These are phyloP conservation scores for Lactarius deliciosus DNA, from an alignment of 768 basidiomycete species.

Conservation along the genomic window DNA sequence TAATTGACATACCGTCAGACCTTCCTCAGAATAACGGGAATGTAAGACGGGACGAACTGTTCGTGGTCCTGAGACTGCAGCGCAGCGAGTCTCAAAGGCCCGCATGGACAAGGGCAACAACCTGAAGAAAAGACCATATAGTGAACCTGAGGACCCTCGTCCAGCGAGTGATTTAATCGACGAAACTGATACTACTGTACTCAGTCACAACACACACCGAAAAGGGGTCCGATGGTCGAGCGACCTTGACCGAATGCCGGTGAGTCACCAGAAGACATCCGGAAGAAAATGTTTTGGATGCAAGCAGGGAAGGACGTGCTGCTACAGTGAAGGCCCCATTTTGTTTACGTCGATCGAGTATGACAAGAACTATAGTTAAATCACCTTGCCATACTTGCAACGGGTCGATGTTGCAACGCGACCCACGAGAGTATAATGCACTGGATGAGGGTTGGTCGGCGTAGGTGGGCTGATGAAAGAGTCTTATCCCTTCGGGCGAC, in stretches of 20 bases:
- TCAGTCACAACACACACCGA: neutral
- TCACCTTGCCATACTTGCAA: neutral
- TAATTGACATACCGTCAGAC: neutral
- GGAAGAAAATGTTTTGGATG: too few relatives aligned
- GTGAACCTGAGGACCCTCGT: neutral
- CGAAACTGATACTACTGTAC: neutral
- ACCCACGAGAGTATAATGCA: too few relatives aligned
- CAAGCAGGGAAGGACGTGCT: neutral
- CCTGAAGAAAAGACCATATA: neutral
- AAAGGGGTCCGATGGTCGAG: neutral
- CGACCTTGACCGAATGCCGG: neutral
- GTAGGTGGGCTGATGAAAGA: too few relatives aligned
- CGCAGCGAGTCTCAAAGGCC: neutral
- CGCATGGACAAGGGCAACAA: neutral
- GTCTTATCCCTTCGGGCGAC: too few relatives aligned
- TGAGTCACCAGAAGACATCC: neutral
- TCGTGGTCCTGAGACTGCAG: neutral
- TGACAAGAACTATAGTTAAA: too few relatives aligned
- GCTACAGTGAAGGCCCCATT: neutral
- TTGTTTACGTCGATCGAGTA: neutral
- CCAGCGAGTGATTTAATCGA: neutral
- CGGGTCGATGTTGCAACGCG: too few relatives aligned
- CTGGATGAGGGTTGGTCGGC: too few relatives aligned
- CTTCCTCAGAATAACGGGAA: neutral
- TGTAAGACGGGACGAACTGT: neutral